Evolutionary conservation across 225 moss, liverwort and hornwort species (phyloP).

Genomic region (Sphagnum contortum): DNA sequence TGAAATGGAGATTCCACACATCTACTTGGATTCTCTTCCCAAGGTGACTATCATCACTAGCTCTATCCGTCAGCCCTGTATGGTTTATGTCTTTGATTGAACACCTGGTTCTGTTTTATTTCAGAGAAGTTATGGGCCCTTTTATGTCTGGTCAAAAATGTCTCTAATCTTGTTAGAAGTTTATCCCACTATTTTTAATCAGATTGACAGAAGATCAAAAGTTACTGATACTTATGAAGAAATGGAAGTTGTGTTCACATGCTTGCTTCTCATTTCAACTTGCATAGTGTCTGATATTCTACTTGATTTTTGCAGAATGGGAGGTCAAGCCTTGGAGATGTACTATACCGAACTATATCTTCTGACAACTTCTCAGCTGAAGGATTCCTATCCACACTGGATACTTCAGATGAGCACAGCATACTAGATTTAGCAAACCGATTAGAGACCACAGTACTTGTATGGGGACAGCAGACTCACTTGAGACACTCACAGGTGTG

Average conservation of each 20-base stretch:
- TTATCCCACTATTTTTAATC: neutral
- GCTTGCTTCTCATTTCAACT: neutral
- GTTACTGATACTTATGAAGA: no score
- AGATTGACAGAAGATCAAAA: neutral
- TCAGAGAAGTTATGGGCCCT: no score
- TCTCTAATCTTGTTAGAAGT: no score
- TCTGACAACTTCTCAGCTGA: conserved; percentile 83
- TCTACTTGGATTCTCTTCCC: conserved; percentile 79
- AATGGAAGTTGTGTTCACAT: no score
- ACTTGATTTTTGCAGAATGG: conserved; percentile 50
- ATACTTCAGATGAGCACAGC: conserved; percentile 66
- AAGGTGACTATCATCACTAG: conserved; percentile 34
- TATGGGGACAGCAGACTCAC: conserved; percentile 74
- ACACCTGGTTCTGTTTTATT: no score
- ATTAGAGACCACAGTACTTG: conserved; percentile 66
- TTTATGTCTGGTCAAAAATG: no score
- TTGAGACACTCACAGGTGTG: conserved; percentile 39
- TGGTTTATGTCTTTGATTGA: no score
- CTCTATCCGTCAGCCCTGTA: no score
- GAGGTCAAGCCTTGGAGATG: conserved; percentile 68
- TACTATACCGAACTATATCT: conserved; percentile 55
- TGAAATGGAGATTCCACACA: conserved; percentile 85
- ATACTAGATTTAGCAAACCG: conserved; percentile 81
- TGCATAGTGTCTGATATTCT: neutral
- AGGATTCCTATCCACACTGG: conserved; percentile 54